Evolutionary conservation across 1,284 basidiomycete genomes (phyloP).

Genomic region (Moesziomyces sp.): DNA sequence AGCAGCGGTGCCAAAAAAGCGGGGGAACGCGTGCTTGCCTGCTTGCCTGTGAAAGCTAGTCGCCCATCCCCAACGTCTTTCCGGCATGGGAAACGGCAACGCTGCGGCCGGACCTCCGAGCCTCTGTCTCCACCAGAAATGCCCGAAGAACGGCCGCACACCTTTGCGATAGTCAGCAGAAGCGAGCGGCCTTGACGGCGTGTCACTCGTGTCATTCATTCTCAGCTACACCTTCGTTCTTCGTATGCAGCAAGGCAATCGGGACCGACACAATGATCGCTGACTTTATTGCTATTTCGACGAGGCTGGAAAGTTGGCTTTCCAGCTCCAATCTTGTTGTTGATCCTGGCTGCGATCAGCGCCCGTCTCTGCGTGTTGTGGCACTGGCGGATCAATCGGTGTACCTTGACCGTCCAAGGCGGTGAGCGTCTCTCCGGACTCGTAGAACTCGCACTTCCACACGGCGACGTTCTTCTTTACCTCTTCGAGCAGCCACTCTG

Average conservation of each 20-base stretch:
- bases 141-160: too few relatives aligned
- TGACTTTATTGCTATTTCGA: conserved; percentile 2
- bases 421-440: conserved; percentile 13
- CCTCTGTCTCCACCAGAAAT: too few relatives aligned
- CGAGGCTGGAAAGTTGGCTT: conserved; percentile 36
- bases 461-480: conserved; percentile 84
- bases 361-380: not conserved
- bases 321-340: conserved; percentile 30
- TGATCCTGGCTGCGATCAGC: not conserved
- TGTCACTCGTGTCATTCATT: too few relatives aligned
- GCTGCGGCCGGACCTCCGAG: too few relatives aligned
- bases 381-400: conserved; percentile 2
- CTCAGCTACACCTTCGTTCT: too few relatives aligned
- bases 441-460: conserved; percentile 83
- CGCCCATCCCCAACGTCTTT: not conserved
- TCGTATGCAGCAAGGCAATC: too few relatives aligned
- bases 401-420: conserved; percentile 22
- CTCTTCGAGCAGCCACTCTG: conserved; percentile 83
- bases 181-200: too few relatives aligned
- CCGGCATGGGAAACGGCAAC: too few relatives aligned
- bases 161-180: too few relatives aligned
- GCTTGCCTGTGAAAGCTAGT: not conserved
- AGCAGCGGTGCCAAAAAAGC: not conserved
- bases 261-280: too few relatives aligned
- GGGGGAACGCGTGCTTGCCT: not conserved